Percentiles rank a stretch among this genome's conserved stretches.
phyloP scores from a whole-genome alignment of 2,329 filamentous ascomycete genomes.

The Fusarium sp. region DNA sequence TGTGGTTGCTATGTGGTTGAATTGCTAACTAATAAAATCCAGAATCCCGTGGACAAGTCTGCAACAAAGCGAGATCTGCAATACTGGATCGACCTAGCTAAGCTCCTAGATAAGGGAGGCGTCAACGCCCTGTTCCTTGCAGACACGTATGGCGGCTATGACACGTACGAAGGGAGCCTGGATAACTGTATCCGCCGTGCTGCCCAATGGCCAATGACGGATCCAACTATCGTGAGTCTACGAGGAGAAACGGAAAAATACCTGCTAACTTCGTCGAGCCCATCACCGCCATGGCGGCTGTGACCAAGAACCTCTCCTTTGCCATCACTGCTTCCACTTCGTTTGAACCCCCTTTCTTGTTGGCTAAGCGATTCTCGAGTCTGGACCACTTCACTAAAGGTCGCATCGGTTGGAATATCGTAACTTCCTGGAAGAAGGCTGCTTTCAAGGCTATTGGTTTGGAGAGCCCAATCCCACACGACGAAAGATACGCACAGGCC shows the following conservation, averaged over 20 bases:
- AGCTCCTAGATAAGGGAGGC: constrained; percentile 69
- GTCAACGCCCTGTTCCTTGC: constrained; percentile 76
- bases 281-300: constrained; percentile 74
- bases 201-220: constrained; percentile 74
- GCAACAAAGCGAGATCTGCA: constrained; percentile 69
- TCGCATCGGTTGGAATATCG: constrained; percentile 75
- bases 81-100: constrained; percentile 74
- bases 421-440: constrained; percentile 64
- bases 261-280: constrained; percentile 54
- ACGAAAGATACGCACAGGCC: constrained; percentile 70
- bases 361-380: constrained; percentile 72
- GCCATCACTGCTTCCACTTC: constrained; percentile 73
- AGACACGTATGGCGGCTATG: constrained; percentile 73
- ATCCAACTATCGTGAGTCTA: constrained; percentile 69
- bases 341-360: constrained; percentile 71
- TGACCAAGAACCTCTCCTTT: constrained; percentile 73
- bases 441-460: constrained; percentile 73
- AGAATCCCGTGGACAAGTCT: constrained; percentile 72
- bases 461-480: constrained; percentile 68
- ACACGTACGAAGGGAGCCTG: constrained; percentile 70
- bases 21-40: background rate
- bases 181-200: constrained; percentile 72
- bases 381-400: constrained; percentile 72
- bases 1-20: background rate
- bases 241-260: background rate